phyloP scores from a whole-genome alignment of 257 asterid genomes.

The Fraxinus anomala region DNA sequence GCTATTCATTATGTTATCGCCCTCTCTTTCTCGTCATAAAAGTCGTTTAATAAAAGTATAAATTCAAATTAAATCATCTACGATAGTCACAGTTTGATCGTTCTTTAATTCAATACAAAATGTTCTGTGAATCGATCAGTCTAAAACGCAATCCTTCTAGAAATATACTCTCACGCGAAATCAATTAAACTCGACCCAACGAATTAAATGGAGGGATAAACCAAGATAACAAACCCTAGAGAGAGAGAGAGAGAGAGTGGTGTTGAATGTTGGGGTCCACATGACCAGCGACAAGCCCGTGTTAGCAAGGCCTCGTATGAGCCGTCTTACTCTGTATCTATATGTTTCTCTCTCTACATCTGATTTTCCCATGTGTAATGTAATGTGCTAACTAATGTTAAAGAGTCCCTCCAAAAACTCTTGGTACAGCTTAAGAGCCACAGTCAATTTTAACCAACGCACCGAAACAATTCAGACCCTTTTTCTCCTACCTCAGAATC shows the following conservation, averaged over 20 bases:
- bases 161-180: no score
- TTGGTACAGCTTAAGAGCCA: slow-evolving; percentile 50
- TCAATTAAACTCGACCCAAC: no score
- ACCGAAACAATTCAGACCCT: slow-evolving; percentile 19
- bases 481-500: slow-evolving; percentile 5
- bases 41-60: no score
- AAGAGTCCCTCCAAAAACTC: slow-evolving; percentile 34
- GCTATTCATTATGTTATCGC: no score
- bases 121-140: no score
- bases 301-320: slow-evolving; percentile 1
- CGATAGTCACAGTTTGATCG: no score
- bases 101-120: no score
- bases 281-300: slow-evolving; percentile 17
- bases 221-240: background rate
- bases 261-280: slow-evolving; percentile 21
- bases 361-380: slow-evolving; percentile 6
- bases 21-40: no score
- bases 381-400: slow-evolving; percentile 3
- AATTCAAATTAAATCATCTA: no score
- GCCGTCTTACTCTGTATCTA: background rate
- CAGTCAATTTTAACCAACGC: slow-evolving; percentile 17
- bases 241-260: slow-evolving; percentile 3
- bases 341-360: background rate
- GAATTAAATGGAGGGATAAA: background rate
- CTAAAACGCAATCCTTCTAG: no score